Conservation (phyloP, 441 rosid species). For the Adansonia rubrostipa region DNA sequence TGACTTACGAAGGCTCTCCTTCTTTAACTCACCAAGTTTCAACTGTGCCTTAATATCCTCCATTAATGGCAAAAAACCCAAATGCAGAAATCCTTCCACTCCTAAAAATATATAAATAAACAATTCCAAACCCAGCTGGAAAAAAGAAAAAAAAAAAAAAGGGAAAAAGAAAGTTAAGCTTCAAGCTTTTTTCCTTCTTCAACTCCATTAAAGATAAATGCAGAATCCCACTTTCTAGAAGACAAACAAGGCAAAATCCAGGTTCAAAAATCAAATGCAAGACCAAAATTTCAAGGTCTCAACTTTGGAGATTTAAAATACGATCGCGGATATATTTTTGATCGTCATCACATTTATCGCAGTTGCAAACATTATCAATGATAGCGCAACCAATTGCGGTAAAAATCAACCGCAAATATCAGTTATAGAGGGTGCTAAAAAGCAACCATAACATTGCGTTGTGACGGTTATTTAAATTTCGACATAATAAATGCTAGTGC, state of each 20-base stretch:
- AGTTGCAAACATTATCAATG: too few species aligned
- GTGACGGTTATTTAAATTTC: too few species aligned
- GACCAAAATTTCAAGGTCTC: not conserved
- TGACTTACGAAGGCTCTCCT: slow-evolving; percentile 30
- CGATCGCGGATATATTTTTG: too few species aligned
- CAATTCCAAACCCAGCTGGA: not conserved
- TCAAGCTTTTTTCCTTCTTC: not conserved
- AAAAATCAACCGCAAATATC: too few species aligned
- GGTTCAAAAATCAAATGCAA: not conserved
- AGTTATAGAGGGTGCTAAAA: too few species aligned
- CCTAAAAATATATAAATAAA: not conserved
- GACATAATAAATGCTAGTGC: too few species aligned
- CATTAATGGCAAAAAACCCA: not conserved
- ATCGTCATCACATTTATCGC: too few species aligned
- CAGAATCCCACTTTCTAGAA: not conserved
- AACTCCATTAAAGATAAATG: not conserved
- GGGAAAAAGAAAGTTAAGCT: not conserved
- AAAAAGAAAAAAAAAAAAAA: not conserved
- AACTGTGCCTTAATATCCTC: slow-evolving; percentile 25
- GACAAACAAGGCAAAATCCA: not conserved
- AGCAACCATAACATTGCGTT: too few species aligned
- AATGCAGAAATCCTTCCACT: not conserved
- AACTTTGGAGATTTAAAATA: too few species aligned
- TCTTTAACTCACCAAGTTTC: slow-evolving; percentile 33
- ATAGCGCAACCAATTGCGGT: too few species aligned